Conservation (phyloP, 768 basidiomycete genomes). For the Collybia sp. region DNA sequence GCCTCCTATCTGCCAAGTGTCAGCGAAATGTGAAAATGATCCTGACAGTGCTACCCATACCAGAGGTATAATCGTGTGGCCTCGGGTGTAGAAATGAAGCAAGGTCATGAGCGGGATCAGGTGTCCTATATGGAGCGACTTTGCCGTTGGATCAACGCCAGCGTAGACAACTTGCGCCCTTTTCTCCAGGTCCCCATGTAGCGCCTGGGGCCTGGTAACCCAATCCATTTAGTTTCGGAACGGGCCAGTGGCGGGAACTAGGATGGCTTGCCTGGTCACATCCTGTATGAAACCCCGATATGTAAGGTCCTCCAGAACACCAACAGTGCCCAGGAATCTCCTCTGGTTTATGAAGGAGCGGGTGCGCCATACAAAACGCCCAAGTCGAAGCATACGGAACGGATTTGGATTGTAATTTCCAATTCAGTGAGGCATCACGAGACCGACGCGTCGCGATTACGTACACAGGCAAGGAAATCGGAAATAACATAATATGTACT, state of each 20-base stretch:
- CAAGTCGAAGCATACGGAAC: not conserved
- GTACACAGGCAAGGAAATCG: too few relatives aligned
- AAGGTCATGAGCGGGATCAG: conserved; percentile 83
- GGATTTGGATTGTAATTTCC: too few relatives aligned
- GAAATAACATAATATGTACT: too few relatives aligned
- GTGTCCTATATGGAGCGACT: conserved; percentile 90
- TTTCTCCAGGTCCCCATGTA: conserved; percentile 30
- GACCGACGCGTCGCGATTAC: too few relatives aligned
- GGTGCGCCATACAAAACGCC: not conserved
- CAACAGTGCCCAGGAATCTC: conserved; percentile 3
- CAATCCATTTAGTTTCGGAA: too few relatives aligned
- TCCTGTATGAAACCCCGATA: conserved; percentile 45
- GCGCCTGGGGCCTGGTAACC: conserved; percentile 32
- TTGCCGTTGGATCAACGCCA: conserved; percentile 91
- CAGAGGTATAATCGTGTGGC: conserved; percentile 78
- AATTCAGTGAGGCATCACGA: too few relatives aligned
- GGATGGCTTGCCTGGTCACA: conserved; percentile 30
- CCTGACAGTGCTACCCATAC: conserved; percentile 40
- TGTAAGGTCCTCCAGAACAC: conserved; percentile 37
- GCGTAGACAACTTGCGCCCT: conserved; percentile 63
- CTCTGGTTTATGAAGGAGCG: not conserved
- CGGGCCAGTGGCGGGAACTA: too few relatives aligned
- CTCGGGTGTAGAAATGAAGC: conserved; percentile 84
- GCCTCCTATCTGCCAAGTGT: conserved; percentile 75
- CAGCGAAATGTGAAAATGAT: not conserved